These are phyloP conservation scores for Scheffersomyces illinoinensis DNA, from an alignment of 1,139 yeast species.

Conservation along the genomic window DNA sequence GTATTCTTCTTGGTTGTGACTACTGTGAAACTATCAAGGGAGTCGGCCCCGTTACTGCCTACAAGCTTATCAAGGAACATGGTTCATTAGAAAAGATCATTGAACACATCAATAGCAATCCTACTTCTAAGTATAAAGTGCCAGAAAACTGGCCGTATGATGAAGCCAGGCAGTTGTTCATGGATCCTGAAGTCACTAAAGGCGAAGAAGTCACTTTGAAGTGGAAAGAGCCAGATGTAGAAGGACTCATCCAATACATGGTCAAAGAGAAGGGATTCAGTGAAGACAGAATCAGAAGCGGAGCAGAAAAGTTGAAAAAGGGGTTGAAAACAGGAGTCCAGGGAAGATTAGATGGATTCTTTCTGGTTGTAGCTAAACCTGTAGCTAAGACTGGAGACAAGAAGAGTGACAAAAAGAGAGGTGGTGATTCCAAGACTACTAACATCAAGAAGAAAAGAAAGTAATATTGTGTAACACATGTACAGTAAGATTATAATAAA, in stretches of 20 bases:
- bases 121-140: constrained; percentile 69
- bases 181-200: constrained; percentile 73
- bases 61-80: constrained; percentile 83
- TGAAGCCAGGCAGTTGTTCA: constrained; percentile 82
- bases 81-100: constrained; percentile 77
- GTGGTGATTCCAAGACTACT: constrained; percentile 15
- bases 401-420: constrained; percentile 23
- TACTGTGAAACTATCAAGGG: constrained; percentile 95
- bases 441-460: constrained; percentile 21
- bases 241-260: constrained; percentile 70
- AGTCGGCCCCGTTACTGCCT: constrained; percentile 93
- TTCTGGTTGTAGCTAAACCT: constrained; percentile 57
- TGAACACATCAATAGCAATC: constrained; percentile 58
- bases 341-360: constrained; percentile 90
- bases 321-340: constrained; percentile 85
- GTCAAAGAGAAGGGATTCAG: constrained; percentile 82
- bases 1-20: constrained; percentile 94
- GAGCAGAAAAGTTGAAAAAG: constrained; percentile 82
- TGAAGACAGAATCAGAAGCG: constrained; percentile 86
- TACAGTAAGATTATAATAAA: neutral
- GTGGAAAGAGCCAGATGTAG: constrained; percentile 80
- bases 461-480: constrained; percentile 1
- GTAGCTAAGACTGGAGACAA: constrained; percentile 36
- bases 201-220: constrained; percentile 65
- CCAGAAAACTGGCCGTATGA: constrained; percentile 96